These are phyloP conservation scores for Kwoniella sp. DNA, from an alignment of 768 basidiomycete genomes.

Conservation along the genomic window DNA sequence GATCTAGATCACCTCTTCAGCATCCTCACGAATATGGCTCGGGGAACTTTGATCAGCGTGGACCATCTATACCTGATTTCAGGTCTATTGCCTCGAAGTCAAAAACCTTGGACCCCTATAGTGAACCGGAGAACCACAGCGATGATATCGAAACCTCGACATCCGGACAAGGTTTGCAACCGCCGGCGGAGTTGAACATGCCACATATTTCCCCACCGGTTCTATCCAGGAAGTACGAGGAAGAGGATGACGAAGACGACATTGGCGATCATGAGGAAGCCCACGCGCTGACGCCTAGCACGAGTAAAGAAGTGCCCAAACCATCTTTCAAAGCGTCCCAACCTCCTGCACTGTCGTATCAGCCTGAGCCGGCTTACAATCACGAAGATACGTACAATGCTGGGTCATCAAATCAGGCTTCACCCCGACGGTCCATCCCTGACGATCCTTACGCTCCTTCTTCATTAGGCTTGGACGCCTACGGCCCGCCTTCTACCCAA, in stretches of 20 bases:
- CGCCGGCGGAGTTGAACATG: too few relatives aligned
- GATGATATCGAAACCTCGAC: too few relatives aligned
- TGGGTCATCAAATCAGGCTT: too few relatives aligned
- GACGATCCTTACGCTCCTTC: conserved; percentile 9
- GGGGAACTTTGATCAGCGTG: neutral
- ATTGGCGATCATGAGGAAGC: neutral
- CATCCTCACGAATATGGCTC: neutral
- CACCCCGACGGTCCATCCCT: too few relatives aligned
- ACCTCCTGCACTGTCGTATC: neutral
- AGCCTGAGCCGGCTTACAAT: neutral
- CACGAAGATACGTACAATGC: neutral
- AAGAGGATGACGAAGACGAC: conserved; percentile 14
- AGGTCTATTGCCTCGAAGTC: too few relatives aligned
- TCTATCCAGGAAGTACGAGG: conserved; percentile 6
- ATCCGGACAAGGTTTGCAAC: too few relatives aligned
- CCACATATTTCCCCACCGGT: conserved; percentile 8
- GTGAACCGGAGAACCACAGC: too few relatives aligned
- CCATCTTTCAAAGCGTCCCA: neutral
- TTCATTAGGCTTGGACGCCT: conserved; percentile 1
- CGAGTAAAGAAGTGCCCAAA: too few relatives aligned
- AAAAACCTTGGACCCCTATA: too few relatives aligned
- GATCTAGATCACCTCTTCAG: conserved; percentile 3
- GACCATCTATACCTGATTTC: neutral
- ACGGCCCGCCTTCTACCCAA: neutral
- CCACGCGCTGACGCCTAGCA: neutral